Evolutionary conservation across 2,329 filamentous ascomycete species (phyloP), one percentile per base, ranked within the genome.

Genomic region (Hypocreales sp.): DNA sequence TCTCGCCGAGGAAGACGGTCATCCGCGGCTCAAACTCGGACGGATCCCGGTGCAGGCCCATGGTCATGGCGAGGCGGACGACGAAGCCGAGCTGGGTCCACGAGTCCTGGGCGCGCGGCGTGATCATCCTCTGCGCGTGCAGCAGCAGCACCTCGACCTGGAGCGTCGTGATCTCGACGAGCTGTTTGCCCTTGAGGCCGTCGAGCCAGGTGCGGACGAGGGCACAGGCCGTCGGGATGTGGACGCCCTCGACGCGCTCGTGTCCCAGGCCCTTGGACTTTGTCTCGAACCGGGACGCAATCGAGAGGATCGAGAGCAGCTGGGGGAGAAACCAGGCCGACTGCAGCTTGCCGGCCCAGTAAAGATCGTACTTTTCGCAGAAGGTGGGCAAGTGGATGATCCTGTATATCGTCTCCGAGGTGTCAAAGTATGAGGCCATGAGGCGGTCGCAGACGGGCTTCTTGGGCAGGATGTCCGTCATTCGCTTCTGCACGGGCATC

Each of bases 21-120:
- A 70, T 58, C 17, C 58, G 55, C 4, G 53, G 48, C 15, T 56
- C 51, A 30, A 63, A 67, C 35, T 71, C 66, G 10, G 60, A 60
- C 3, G 66, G 64, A 28, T 71, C 66, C 4, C 65, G 56, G 36
- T 71, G 66, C 25, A 71, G 48, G 4, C 65, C 66, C 64, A 71
- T 69, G 3, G 60, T 63, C 64, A 70, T 70, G 17, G 64, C 66
- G 51, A 66, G 63, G 11, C 66, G 60, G 5, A 68, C 56, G 22
- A 70, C 58, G 28, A 58, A 56, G 5, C 66, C 66, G n/a, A 70
- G 46, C 30, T 67, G 61, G 10, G 58, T 56, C 66, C 66, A 71
- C 0, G 59, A 52, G 27, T 65, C 60, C 28, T 67, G 60, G 19
- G 60, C 53, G 7, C 57, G 55, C 14, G 54, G 54, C 5, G 64